These are phyloP conservation scores for Candida yuanshanica DNA, from an alignment of 805 yeast genomes.

Conservation along the genomic window DNA sequence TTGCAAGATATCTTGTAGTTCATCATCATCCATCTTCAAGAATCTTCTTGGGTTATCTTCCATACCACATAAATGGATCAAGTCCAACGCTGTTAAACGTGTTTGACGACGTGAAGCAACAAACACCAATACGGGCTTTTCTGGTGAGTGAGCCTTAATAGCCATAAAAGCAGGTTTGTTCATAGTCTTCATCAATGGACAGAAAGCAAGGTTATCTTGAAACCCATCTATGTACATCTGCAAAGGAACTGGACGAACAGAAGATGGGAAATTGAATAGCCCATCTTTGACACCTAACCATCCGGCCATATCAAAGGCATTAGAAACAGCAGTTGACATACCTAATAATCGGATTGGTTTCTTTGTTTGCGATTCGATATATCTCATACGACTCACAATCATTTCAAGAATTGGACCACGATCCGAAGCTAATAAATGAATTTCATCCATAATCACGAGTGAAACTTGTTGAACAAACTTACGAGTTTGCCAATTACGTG, in stretches of 20 bases:
- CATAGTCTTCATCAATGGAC: slow-evolving; percentile 59
- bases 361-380: slow-evolving; percentile 93
- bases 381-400: slow-evolving; percentile 84
- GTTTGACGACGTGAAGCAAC: slow-evolving; percentile 98
- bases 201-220: slow-evolving; percentile 76
- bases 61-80: slow-evolving; percentile 63
- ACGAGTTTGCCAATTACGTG: slow-evolving; percentile 88
- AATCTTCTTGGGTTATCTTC: slow-evolving; percentile 54
- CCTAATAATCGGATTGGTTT: slow-evolving; percentile 87
- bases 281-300: slow-evolving; percentile 91
- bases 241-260: slow-evolving; percentile 94
- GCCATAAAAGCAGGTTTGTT: slow-evolving; percentile 78
- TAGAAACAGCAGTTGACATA: slow-evolving; percentile 89
- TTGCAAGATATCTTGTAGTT: slow-evolving; percentile 53
- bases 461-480: slow-evolving; percentile 79
- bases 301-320: slow-evolving; percentile 90
- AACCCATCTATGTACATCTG: slow-evolving; percentile 88
- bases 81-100: slow-evolving; percentile 70
- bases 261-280: slow-evolving; percentile 88
- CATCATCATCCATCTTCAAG: slow-evolving; percentile 48
- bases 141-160: slow-evolving; percentile 57
- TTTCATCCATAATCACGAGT: slow-evolving; percentile 89
- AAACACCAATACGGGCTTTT: slow-evolving; percentile 89
- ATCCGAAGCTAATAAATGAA: slow-evolving; percentile 93
- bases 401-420: slow-evolving; percentile 97